Conservation (phyloP, 345 rosid species). For the Populus ilicifolia region DNA sequence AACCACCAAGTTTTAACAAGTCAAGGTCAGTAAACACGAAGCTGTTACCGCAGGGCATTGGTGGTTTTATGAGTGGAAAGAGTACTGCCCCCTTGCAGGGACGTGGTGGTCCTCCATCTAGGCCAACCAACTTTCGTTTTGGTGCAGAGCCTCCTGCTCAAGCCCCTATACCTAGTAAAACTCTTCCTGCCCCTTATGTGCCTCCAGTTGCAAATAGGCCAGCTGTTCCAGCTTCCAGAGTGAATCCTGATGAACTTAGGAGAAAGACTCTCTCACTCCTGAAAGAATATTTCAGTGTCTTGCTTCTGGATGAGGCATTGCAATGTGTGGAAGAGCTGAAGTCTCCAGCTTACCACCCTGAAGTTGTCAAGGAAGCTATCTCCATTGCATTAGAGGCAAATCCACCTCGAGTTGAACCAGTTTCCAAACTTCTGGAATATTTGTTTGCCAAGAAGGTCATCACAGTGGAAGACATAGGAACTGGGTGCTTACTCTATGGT, state of each 20-base stretch:
- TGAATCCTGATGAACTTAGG: conserved; percentile 46
- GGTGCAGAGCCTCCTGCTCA: conserved; percentile 33
- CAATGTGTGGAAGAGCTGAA: conserved; percentile 68
- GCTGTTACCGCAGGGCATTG: conserved; percentile 74
- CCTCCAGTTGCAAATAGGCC: conserved; percentile 36
- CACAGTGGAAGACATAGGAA: conserved; percentile 43
- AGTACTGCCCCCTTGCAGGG: conserved; percentile 84
- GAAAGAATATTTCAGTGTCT: conserved; percentile 63
- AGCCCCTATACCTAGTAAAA: conserved; percentile 22
- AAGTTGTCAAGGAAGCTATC: conserved; percentile 78
- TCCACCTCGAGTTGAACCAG: conserved; percentile 54
- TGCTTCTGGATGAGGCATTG: conserved; percentile 63
- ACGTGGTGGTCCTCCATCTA: conserved; percentile 29
- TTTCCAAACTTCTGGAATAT: conserved; percentile 45
- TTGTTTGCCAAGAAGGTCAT: conserved; percentile 46
- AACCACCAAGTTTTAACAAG: conserved; percentile 42
- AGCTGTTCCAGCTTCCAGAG: conserved; percentile 25
- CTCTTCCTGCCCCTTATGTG: conserved; percentile 19
- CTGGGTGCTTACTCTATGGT: conserved; percentile 68
- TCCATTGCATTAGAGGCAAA: conserved; percentile 65
- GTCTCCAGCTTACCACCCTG: conserved; percentile 62
- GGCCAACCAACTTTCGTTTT: conserved; percentile 17
- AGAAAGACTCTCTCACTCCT: conserved; percentile 61
- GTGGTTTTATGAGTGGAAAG: conserved; percentile 59
- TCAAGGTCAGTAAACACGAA: conserved; percentile 52